Percentiles rank a stretch among this genome's conserved stretches.
Evolutionary conservation across 306 rosid species (phyloP).

Genomic region (Mucuna pruriens): DNA sequence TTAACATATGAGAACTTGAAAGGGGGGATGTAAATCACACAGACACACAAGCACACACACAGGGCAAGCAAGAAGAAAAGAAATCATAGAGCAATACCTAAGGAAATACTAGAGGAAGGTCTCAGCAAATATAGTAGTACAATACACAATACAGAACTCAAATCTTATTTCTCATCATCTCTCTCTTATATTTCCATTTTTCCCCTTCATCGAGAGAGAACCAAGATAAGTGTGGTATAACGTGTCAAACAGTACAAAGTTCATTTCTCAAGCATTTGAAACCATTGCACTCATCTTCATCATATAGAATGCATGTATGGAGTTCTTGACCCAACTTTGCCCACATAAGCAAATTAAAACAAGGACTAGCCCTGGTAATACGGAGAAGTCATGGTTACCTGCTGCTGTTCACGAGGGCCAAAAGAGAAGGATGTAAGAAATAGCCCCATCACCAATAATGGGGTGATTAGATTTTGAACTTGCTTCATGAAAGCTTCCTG

Average conservation of each 20-base stretch:
- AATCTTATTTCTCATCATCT: not conserved
- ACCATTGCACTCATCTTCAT: not conserved
- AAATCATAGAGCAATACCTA: not conserved
- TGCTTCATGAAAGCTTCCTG: constrained; percentile 64
- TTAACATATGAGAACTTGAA: not conserved
- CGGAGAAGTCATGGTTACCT: constrained; percentile 51
- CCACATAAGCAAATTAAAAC: not conserved
- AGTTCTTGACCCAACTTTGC: constrained; percentile 19
- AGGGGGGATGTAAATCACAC: not conserved
- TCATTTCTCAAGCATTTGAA: not conserved
- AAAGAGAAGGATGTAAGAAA: constrained; percentile 60
- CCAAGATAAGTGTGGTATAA: not conserved
- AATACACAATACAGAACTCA: not conserved
- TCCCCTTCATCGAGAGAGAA: constrained; percentile 20
- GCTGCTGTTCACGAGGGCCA: constrained; percentile 72
- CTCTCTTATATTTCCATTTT: not conserved
- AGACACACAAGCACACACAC: not conserved
- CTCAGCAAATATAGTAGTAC: constrained; percentile 3
- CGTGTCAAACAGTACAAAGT: not conserved
- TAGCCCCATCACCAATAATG: constrained; percentile 63
- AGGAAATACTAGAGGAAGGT: not conserved
- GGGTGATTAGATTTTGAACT: constrained; percentile 59
- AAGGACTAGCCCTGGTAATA: not conserved
- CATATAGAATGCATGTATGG: not conserved
- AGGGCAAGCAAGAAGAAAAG: constrained; percentile 10